Percentiles rank a stretch among this genome's conserved stretches.
phyloP scores from a whole-genome alignment of 2,329 filamentous ascomycete genomes.

The Fusarium stilboides region DNA sequence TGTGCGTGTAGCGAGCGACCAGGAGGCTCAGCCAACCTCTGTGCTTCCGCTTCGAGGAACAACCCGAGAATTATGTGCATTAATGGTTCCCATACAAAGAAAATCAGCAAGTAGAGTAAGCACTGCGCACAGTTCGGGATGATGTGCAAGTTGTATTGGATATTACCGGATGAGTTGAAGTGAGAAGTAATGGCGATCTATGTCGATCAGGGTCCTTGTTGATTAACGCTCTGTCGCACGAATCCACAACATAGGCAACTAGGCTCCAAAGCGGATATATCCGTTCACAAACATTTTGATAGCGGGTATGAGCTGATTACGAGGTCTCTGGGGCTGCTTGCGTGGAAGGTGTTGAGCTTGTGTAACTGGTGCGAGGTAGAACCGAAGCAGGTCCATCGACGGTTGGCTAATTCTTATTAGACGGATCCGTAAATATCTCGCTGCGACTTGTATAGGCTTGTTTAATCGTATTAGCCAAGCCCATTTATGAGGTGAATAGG shows the following conservation, averaged over 20 bases:
- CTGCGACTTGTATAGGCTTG: not conserved
- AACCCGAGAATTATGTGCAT: not conserved
- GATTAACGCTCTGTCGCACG: slow-evolving; percentile 4
- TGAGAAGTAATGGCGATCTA: slow-evolving; percentile 9
- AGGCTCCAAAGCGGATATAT: slow-evolving; percentile 16
- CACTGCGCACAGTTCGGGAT: not conserved
- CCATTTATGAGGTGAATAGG: not conserved
- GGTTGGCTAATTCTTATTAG: not conserved
- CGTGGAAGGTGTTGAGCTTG: slow-evolving; percentile 12
- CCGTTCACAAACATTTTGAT: slow-evolving; percentile 7
- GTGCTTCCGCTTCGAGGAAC: not conserved
- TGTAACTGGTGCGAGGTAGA: slow-evolving; percentile 27
- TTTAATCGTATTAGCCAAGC: slow-evolving; percentile 3
- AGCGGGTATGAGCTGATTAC: slow-evolving; percentile 13
- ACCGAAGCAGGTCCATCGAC: slow-evolving; percentile 27
- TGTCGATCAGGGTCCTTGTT: slow-evolving; percentile 42
- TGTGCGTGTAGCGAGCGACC: slow-evolving; percentile 2
- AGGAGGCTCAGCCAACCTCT: slow-evolving; percentile 7
- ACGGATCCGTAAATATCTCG: slow-evolving; percentile 16
- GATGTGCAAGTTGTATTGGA: not conserved
- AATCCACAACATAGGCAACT: slow-evolving; percentile 2
- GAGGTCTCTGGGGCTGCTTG: slow-evolving; percentile 11
- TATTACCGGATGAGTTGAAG: not conserved
- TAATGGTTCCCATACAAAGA: not conserved
- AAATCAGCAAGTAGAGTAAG: not conserved